Conservation (phyloP, 176 grass and related monocot species). For the Aegilops umbellulata region DNA sequence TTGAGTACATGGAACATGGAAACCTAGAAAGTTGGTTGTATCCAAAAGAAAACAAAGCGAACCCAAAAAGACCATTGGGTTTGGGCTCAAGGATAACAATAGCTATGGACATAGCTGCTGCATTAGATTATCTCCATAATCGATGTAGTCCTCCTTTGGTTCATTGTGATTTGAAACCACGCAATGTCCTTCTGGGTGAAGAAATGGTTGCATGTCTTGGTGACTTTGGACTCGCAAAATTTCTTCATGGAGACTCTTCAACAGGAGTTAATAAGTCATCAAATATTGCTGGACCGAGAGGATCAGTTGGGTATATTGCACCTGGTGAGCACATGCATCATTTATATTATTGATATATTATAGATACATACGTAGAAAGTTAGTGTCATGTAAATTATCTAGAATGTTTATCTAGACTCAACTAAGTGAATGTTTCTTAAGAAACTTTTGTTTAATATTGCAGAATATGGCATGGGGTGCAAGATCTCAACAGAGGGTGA, state of each 20-base stretch:
- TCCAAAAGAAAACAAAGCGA: not conserved
- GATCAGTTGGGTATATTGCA: not conserved
- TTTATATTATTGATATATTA: not conserved
- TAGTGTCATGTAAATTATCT: not conserved
- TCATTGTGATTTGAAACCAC: not conserved
- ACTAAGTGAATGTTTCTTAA: not conserved
- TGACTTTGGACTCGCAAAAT: not conserved
- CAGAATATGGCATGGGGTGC: not conserved
- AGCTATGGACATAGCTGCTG: not conserved
- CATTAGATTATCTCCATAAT: conserved; percentile 4
- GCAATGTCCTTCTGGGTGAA: not conserved
- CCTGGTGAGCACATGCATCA: not conserved
- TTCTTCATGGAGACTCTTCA: not conserved
- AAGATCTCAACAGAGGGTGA: not conserved
- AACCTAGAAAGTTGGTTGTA: not conserved
- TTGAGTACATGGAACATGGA: not conserved
- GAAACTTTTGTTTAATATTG: not conserved
- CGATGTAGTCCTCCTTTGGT: not conserved
- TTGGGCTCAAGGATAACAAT: not conserved
- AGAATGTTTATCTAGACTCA: not conserved
- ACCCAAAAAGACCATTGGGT: not conserved
- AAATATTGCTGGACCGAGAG: not conserved
- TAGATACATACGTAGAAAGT: not conserved
- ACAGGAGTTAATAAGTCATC: not conserved
- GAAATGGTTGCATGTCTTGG: not conserved